Evolutionary conservation across 73 alveolate species (phyloP), one percentile per base, ranked within the genome.

Genomic region (Uronychia binucleata): DNA sequence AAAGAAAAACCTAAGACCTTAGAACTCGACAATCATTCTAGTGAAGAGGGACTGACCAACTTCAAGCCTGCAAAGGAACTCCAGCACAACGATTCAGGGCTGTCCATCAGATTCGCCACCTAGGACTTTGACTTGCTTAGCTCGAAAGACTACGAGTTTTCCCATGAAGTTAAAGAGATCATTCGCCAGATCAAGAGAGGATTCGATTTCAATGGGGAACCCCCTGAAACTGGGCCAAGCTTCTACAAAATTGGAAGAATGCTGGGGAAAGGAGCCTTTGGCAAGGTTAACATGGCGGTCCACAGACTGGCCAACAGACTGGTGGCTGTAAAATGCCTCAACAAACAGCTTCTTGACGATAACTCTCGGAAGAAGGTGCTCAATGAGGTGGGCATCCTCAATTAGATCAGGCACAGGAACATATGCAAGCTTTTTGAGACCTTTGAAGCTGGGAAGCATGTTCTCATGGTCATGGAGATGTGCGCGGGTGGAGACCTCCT

Each of bases 401-500:
- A 91, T 57, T 90, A 91, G 78, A 91, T 88, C 78, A 86, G 92
- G 28, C 96, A 95, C 87, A 89, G 94, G 33, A 89, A 89, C 86
- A 90, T 95, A 33, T 92, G 90, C 58, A 93, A 92, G 77, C 90
- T 95, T 34, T 95, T 85, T 86, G 99, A 95, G 80, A 93, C 96
- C 25, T 91, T 92, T 80, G 98, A 93, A 78, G 93, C 98, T 14
- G 85, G 87, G 14, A 92, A 94, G 83, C 97, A 93, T 82, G 88
- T 93, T 1, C 93, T 87, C 88, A 85, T 95, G 83, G 94, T 95
- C 32, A 95, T 95, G 98, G 99, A 93, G 85, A 90, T 92, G 29
- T 88, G 95, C n/a, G 82, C 96, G 81, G 99, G 97, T 28, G 97
- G 97, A 31, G 99, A 95, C 90, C 92, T 95, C 83, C 85, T 95